phyloP scores from a whole-genome alignment of 2,329 filamentous ascomycete species.

The Paraphoma chrysanthemicola region DNA sequence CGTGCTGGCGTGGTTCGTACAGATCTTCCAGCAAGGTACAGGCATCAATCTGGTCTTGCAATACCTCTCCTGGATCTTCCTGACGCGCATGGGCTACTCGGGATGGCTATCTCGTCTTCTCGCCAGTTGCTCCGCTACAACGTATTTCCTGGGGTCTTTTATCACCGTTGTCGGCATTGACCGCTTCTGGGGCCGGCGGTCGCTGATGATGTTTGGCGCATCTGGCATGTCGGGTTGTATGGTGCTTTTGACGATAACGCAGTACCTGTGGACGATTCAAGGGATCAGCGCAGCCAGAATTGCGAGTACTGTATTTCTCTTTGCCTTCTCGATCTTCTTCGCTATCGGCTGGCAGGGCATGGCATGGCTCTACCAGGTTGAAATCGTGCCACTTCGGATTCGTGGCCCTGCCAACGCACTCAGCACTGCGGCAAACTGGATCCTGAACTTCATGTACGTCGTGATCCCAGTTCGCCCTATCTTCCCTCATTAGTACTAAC shows the following conservation, averaged over 20 bases:
- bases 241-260: conserved; percentile 36
- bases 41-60: conserved; percentile 42
- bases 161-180: conserved; percentile 47
- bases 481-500: conserved; percentile 47
- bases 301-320: conserved; percentile 71
- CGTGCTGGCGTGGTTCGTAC: conserved; percentile 51
- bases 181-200: conserved; percentile 43
- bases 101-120: conserved; percentile 52
- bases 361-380: conserved; percentile 71
- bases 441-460: conserved; percentile 61
- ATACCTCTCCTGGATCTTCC: conserved; percentile 58
- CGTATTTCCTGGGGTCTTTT: conserved; percentile 48
- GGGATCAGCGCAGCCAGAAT: conserved; percentile 35
- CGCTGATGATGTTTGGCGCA: conserved; percentile 46
- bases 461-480: neutral
- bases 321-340: conserved; percentile 91
- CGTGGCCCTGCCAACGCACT: conserved; percentile 85
- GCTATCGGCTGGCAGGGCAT: conserved; percentile 78
- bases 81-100: conserved; percentile 57
- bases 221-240: conserved; percentile 44
- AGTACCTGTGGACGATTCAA: conserved; percentile 32
- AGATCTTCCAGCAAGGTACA: conserved; percentile 53
- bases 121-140: conserved; percentile 47
- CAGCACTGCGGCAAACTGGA: conserved; percentile 89
- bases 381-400: conserved; percentile 88